Evolutionary conservation across 208 protist genomes (phyloP), one percentile per base, ranked within the genome.

Genomic region (Leishmania amazonensis): DNA sequence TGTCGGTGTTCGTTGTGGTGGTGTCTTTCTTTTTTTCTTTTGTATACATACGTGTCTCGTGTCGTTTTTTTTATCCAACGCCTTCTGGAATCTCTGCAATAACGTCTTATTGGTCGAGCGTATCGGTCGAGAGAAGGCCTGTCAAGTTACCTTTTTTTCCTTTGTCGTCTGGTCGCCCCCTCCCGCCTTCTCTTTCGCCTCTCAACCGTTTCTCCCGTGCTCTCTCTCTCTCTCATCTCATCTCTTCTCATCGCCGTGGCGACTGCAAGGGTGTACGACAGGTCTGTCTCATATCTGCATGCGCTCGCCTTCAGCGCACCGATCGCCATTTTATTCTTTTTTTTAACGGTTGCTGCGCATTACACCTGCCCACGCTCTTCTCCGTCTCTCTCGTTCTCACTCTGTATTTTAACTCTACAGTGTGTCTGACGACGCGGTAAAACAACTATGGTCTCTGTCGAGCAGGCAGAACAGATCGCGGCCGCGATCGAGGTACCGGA

Each of bases 401-500:
- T 38, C 31, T 38, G 62, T 15, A 31, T 17, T 28, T 38, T 31
- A 11, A 40, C 31, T 3, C 31, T 40, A 17, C 0, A 67, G 49
- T 17, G 38, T 53, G 49, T 74, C 70, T 49, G 67, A 47, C 67
- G 45, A 57, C 9, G 75, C 17, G 13, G 40, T 2, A n/a, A n/a
- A 64, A 9, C 68, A 79, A 80, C 19, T 11, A 77, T 93, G 57
- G 71, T 95, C 13, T 87, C 91, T 28, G 58, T 91, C 40, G 85
- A 82, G 51, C 45, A 5, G 38, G 91, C 88, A 1, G 83, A 93
- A 57, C 51, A 68, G 31, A 58, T 92, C 58, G 88, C 90, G 13
- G 76, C 74, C 38, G 77, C 79, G 42, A 83, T 95, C 28, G 90
- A 95, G 85, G 58, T 95, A 57, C 92, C 92, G 4, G 92, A 95